Evolutionary conservation across 345 rosid genomes (phyloP).

Genomic region (Salix arbutifolia): DNA sequence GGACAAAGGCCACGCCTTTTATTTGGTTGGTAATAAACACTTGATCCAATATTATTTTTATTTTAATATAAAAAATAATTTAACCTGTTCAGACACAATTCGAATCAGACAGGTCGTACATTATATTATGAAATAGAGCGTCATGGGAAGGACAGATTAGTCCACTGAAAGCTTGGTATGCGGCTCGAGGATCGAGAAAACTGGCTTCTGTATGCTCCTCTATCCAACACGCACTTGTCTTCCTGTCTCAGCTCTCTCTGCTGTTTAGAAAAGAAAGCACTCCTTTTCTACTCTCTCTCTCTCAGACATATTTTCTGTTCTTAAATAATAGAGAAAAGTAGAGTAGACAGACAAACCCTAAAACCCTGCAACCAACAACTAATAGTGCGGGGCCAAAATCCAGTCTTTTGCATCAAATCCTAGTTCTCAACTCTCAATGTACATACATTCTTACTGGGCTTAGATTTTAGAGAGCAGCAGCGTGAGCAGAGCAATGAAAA

Average conservation of each 20-base stretch:
- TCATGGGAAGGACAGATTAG: conserved; percentile 25
- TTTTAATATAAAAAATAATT: too few relatives aligned
- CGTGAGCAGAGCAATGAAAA: background rate
- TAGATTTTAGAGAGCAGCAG: background rate
- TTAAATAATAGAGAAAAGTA: conserved; percentile 4
- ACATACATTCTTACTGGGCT: background rate
- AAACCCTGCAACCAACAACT: background rate
- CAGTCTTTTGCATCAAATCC: background rate
- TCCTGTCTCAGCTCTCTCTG: conserved; percentile 1
- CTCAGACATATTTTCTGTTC: background rate
- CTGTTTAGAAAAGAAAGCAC: background rate
- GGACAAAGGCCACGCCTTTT: too few relatives aligned
- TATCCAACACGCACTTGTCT: conserved; percentile 24
- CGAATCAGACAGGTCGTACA: too few relatives aligned
- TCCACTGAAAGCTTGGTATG: conserved; percentile 6
- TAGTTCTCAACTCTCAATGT: background rate
- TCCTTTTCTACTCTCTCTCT: background rate
- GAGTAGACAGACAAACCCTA: conserved; percentile 14
- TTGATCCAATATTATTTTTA: too few relatives aligned
- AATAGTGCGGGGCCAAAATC: background rate
- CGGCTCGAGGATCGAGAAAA: conserved; percentile 31
- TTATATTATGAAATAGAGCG: too few relatives aligned
- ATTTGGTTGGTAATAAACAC: too few relatives aligned
- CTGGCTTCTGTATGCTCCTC: conserved; percentile 35
- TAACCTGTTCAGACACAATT: too few relatives aligned